Percentiles rank a stretch among this genome's conserved stretches.
These are phyloP conservation scores for Yarrowia bubula DNA, from an alignment of 805 yeast genomes.

Conservation along the genomic window DNA sequence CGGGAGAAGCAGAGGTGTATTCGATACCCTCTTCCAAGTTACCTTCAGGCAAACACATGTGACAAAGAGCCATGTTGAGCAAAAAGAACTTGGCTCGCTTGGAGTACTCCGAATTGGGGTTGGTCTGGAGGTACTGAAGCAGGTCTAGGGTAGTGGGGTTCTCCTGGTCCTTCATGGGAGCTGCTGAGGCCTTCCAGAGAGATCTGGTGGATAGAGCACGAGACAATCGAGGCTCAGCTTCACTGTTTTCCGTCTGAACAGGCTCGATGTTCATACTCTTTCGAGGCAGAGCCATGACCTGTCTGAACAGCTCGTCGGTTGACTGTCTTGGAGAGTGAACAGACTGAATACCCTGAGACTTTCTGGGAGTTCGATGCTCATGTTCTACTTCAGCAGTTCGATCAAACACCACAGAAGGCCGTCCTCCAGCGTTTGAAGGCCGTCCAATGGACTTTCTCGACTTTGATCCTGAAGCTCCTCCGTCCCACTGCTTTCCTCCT, in stretches of 20 bases:
- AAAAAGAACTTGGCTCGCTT: constrained; percentile 75
- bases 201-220: constrained; percentile 14
- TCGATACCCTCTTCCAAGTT: constrained; percentile 50
- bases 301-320: constrained; percentile 32
- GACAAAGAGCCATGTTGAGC: constrained; percentile 80
- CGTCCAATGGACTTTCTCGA: not conserved
- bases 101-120: constrained; percentile 70
- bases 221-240: constrained; percentile 17
- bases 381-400: not conserved
- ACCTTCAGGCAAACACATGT: constrained; percentile 70
- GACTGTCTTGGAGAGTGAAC: constrained; percentile 16
- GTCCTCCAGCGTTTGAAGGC: constrained; percentile 23
- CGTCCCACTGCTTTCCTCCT: not conserved
- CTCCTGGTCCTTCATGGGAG: constrained; percentile 44
- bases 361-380: not conserved
- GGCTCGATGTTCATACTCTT: constrained; percentile 28
- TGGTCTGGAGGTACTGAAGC: constrained; percentile 62
- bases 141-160: constrained; percentile 62
- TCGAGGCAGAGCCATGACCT: constrained; percentile 35
- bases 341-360: constrained; percentile 18
- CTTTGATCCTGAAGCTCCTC: not conserved
- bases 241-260: not conserved
- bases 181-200: constrained; percentile 52
- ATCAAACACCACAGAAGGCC: constrained; percentile 17
- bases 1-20: constrained; percentile 95